Conservation (phyloP, 2,329 filamentous ascomycete genomes). For the Clonostachys rosea region DNA sequence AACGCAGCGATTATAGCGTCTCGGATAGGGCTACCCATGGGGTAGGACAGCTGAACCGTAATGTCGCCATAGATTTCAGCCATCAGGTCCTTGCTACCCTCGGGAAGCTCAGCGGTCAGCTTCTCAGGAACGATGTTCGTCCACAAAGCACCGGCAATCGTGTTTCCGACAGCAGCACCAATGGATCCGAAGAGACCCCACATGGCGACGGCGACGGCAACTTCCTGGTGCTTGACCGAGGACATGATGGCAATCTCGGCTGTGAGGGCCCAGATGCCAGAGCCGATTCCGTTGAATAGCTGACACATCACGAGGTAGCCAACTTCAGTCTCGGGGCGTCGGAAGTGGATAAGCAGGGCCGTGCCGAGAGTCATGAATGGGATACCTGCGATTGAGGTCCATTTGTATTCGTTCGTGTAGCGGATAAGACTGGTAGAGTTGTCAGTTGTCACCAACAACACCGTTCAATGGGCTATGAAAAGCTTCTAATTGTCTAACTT, state of each 20-base stretch:
- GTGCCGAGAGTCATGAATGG: conserved; percentile 31
- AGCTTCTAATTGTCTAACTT: conserved; percentile 5
- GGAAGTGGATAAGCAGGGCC: conserved; percentile 31
- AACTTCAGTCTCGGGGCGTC: conserved; percentile 21
- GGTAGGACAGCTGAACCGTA: conserved; percentile 41
- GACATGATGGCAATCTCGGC: conserved; percentile 51
- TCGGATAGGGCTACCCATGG: conserved; percentile 37
- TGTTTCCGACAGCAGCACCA: conserved; percentile 49
- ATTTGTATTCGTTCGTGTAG: conserved; percentile 35
- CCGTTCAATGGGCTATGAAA: not conserved
- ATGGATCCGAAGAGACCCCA: conserved; percentile 52
- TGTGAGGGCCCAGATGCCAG: conserved; percentile 28
- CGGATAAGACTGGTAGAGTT: conserved; percentile 26
- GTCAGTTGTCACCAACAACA: not conserved
- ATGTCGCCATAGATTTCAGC: conserved; percentile 37
- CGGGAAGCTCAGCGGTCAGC: conserved; percentile 32
- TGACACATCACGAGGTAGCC: conserved; percentile 47
- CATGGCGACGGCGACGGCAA: conserved; percentile 51
- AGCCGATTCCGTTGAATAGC: conserved; percentile 40
- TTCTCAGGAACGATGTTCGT: conserved; percentile 39
- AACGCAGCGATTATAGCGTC: conserved; percentile 54
- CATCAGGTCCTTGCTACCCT: conserved; percentile 22
- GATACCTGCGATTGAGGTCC: conserved; percentile 23
- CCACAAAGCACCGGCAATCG: conserved; percentile 58
- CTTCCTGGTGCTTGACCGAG: conserved; percentile 44